Conservation (phyloP, 1,284 basidiomycete species). For the Retiboletus flavoniger region DNA sequence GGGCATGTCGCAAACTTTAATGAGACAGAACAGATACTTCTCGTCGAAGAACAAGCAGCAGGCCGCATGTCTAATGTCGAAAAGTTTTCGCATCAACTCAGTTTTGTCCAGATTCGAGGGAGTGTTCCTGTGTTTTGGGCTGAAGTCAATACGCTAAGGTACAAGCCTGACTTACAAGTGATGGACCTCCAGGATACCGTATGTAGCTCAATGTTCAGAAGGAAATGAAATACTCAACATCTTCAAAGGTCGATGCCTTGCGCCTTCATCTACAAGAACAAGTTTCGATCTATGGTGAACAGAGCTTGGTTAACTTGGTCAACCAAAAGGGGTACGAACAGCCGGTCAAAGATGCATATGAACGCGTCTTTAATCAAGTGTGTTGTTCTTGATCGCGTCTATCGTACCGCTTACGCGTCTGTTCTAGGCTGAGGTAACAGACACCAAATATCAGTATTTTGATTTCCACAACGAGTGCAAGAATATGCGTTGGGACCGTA, state of each 20-base stretch:
- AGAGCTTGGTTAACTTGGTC: constrained; percentile 88
- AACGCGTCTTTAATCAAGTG: constrained; percentile 72
- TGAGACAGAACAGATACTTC: constrained; percentile 91
- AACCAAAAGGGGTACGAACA: constrained; percentile 95
- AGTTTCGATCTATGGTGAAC: constrained; percentile 75
- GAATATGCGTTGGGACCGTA: constrained; percentile 93
- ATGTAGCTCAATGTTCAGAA: constrained; percentile 28
- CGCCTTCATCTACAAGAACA: constrained; percentile 77
- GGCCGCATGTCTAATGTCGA: constrained; percentile 46
- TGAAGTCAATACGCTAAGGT: constrained; percentile 93
- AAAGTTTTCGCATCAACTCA: constrained; percentile 62
- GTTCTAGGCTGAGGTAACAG: constrained; percentile 56
- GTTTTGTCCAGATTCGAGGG: constrained; percentile 92
- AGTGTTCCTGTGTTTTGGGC: constrained; percentile 97
- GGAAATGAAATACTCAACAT: constrained; percentile 4
- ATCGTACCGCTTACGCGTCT: constrained; percentile 2
- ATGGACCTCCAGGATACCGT: constrained; percentile 91
- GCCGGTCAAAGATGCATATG: constrained; percentile 95
- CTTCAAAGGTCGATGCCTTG: constrained; percentile 66
- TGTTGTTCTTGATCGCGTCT: constrained; percentile 3
- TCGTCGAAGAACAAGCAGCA: constrained; percentile 61
- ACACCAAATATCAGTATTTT: constrained; percentile 91
- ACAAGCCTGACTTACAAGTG: constrained; percentile 95
- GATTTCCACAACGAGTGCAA: constrained; percentile 98
- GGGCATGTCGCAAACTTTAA: constrained; percentile 90